These are phyloP conservation scores for Sorghum bicolor DNA, from an alignment of 176 grass and related monocot genomes.

Conservation along the genomic window DNA sequence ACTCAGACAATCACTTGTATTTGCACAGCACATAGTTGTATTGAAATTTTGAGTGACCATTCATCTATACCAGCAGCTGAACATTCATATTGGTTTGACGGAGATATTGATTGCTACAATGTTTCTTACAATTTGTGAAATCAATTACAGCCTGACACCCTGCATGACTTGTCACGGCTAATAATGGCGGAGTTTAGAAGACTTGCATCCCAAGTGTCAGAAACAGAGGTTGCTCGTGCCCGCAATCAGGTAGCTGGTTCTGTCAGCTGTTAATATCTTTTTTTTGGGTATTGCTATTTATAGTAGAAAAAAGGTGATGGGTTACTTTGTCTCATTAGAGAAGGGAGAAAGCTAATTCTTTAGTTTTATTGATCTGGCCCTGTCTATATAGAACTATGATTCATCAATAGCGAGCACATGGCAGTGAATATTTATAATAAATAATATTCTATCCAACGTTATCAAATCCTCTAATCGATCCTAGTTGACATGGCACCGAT, in stretches of 20 bases:
- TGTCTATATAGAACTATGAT: background rate
- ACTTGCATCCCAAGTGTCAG: conserved; percentile 70
- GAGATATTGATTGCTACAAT: conserved; percentile 16
- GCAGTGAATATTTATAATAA: background rate
- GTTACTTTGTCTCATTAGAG: conserved; percentile 13
- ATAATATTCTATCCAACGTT: background rate
- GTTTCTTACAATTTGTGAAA: conserved; percentile 27
- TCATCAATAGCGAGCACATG: background rate
- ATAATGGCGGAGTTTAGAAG: conserved; percentile 94
- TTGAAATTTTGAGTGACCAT: background rate
- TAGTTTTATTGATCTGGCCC: conserved; percentile 6
- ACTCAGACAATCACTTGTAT: conserved; percentile 2
- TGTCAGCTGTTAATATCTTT: background rate
- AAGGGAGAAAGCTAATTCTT: background rate
- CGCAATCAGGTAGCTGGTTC: conserved; percentile 74
- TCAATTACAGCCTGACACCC: conserved; percentile 59
- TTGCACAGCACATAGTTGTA: background rate
- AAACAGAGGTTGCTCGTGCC: conserved; percentile 74
- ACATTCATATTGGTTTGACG: conserved; percentile 1
- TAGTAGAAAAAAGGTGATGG: conserved; percentile 10
- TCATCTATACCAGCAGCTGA: conserved; percentile 1
- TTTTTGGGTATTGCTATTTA: conserved; percentile 12
- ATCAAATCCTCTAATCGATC: background rate
- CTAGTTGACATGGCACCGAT: background rate
- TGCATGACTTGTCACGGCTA: conserved; percentile 66